Conservation (phyloP, 2,329 filamentous ascomycete species). For the Berkeleyomyces rouxiae region DNA sequence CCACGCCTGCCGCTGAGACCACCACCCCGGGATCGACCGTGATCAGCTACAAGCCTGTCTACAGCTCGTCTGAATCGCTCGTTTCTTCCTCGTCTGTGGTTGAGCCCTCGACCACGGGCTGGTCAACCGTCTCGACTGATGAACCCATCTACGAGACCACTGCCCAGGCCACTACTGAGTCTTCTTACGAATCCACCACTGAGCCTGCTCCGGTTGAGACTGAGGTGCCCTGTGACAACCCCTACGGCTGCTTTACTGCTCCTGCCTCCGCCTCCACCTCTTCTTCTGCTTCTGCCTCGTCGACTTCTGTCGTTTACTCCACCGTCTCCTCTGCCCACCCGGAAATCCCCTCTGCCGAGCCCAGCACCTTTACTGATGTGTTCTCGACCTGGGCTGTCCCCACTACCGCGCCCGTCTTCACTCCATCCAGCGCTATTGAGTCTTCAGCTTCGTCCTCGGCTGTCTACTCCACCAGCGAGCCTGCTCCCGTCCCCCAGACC, state of each 20-base stretch:
- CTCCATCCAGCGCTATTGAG: not conserved
- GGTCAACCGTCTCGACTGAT: not conserved
- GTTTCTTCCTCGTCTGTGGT: not conserved
- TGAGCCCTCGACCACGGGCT: not conserved
- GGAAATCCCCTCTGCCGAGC: not conserved
- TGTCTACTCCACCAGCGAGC: not conserved
- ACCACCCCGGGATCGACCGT: not conserved
- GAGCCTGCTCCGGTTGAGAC: not conserved
- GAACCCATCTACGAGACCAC: not conserved
- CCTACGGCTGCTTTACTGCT: conserved; percentile 7
- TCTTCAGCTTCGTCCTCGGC: not conserved
- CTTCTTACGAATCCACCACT: not conserved
- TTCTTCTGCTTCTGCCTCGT: not conserved
- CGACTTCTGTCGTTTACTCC: not conserved
- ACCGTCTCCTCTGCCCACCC: conserved; percentile 7
- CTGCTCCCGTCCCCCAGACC: not conserved
- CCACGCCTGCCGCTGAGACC: not conserved
- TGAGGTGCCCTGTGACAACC: conserved; percentile 1
- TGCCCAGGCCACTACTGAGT: not conserved
- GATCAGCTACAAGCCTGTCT: not conserved
- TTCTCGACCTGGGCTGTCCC: conserved; percentile 7
- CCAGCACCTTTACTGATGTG: not conserved
- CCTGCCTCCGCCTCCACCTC: not conserved
- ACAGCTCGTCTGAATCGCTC: not conserved
- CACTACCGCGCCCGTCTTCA: conserved; percentile 2